Conservation (phyloP, 345 rosid species). For the Abelmoschus esculentus region DNA sequence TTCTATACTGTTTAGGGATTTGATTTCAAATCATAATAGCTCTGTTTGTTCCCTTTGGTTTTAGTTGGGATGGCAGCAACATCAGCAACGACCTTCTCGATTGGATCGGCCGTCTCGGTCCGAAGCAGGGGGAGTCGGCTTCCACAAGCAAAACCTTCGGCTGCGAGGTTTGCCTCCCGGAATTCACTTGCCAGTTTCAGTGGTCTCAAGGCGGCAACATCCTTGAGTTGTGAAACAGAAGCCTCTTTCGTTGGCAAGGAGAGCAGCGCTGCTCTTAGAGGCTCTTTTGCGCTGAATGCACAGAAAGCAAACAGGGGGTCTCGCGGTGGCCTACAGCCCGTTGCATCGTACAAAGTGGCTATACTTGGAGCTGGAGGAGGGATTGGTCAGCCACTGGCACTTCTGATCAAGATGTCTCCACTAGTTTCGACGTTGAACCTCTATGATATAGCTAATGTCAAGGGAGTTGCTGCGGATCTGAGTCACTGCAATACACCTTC, state of each 20-base stretch:
- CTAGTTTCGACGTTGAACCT: constrained; percentile 73
- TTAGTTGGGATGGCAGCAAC: constrained; percentile 53
- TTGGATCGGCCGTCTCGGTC: constrained; percentile 48
- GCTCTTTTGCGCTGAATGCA: constrained; percentile 32
- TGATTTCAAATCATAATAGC: neutral
- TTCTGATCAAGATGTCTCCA: constrained; percentile 88
- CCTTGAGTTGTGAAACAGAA: constrained; percentile 37
- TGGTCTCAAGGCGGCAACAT: constrained; percentile 53
- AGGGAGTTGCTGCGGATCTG: constrained; percentile 89
- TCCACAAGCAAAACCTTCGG: constrained; percentile 36
- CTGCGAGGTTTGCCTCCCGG: constrained; percentile 28
- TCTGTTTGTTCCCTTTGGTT: no score
- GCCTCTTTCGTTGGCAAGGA: constrained; percentile 54
- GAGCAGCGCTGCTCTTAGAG: constrained; percentile 34
- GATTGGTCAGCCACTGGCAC: constrained; percentile 83
- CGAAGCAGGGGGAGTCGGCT: constrained; percentile 34
- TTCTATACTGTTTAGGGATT: no score
- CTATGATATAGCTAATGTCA: constrained; percentile 83
- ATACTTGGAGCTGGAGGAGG: constrained; percentile 91
- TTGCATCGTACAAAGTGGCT: constrained; percentile 79
- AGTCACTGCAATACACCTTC: constrained; percentile 94
- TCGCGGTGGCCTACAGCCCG: constrained; percentile 36
- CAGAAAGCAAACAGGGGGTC: constrained; percentile 25
- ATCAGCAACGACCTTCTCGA: constrained; percentile 50
- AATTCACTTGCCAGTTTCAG: constrained; percentile 40